phyloP scores from a whole-genome alignment of 176 grass and related monocot species.

The Puya raimondii region DNA sequence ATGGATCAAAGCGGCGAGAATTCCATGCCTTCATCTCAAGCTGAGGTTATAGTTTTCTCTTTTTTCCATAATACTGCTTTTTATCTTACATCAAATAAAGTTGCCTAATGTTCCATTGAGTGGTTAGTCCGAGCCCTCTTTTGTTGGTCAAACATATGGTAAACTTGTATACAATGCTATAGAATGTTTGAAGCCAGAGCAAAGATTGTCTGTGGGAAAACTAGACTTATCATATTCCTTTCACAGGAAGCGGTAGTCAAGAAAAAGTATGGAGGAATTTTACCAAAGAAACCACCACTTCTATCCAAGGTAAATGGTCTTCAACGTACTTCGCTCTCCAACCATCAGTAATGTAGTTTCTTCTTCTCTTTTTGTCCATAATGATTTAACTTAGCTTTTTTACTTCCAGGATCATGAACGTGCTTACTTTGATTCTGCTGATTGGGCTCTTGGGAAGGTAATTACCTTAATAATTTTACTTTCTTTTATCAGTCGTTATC shows the following conservation, averaged over 20 bases:
- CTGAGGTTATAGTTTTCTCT: slow-evolving; percentile 42
- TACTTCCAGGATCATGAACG: slow-evolving; percentile 74
- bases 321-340: slow-evolving; percentile 2
- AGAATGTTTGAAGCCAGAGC: slow-evolving; percentile 7
- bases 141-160: slow-evolving; percentile 3
- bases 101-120: background rate
- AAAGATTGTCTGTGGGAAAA: background rate
- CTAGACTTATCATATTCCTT: background rate
- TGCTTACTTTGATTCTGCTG: slow-evolving; percentile 90
- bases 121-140: background rate
- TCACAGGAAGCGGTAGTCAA: slow-evolving; percentile 65
- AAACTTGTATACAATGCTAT: slow-evolving; percentile 2
- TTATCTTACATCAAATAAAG: background rate
- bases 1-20: slow-evolving; percentile 47
- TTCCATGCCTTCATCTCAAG: slow-evolving; percentile 68
- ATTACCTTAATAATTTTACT: background rate
- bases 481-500: background rate
- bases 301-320: slow-evolving; percentile 65
- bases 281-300: slow-evolving; percentile 80
- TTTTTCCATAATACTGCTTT: slow-evolving; percentile 3
- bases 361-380: background rate
- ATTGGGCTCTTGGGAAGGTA: slow-evolving; percentile 95
- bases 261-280: slow-evolving; percentile 85
- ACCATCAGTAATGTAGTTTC: background rate
- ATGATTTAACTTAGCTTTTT: slow-evolving; percentile 12